Percentiles rank a stretch among this genome's conserved stretches.
These are phyloP conservation scores for Scheffersomyces stipitis DNA, from an alignment of 805 yeast species.

Conservation along the genomic window DNA sequence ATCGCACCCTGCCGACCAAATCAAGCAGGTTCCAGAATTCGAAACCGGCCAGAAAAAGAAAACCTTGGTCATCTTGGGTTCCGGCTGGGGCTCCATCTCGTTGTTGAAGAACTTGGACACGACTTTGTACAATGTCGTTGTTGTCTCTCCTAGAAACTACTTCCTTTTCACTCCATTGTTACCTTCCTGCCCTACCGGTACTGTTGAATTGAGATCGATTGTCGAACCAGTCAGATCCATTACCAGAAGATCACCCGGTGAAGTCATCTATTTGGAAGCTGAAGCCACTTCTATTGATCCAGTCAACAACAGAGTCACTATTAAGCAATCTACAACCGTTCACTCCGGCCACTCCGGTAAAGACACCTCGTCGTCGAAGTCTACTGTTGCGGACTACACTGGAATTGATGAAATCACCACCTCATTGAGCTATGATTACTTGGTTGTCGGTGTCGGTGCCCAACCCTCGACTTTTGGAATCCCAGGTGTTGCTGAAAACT, in stretches of 20 bases:
- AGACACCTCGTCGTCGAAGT: slow-evolving; percentile 43
- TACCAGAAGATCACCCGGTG: slow-evolving; percentile 76
- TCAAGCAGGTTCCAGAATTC: slow-evolving; percentile 57
- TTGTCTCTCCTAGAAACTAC: slow-evolving; percentile 93
- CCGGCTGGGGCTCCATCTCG: slow-evolving; percentile 95
- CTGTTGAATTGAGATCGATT: slow-evolving; percentile 85
- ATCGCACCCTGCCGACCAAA: slow-evolving; percentile 58
- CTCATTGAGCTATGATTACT: slow-evolving; percentile 67
- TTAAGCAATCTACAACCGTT: slow-evolving; percentile 60
- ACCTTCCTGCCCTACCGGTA: slow-evolving; percentile 94
- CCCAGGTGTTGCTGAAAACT: slow-evolving; percentile 89
- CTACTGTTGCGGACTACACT: slow-evolving; percentile 40
- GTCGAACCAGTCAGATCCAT: slow-evolving; percentile 90
- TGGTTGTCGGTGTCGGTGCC: slow-evolving; percentile 93
- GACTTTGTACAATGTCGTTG: slow-evolving; percentile 80
- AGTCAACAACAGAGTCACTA: slow-evolving; percentile 57
- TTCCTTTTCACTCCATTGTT: slow-evolving; percentile 93
- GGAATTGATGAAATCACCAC: slow-evolving; percentile 46
- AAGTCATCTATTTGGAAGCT: slow-evolving; percentile 83
- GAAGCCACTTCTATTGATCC: slow-evolving; percentile 86
- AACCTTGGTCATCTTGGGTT: slow-evolving; percentile 76
- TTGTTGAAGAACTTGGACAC: slow-evolving; percentile 83
- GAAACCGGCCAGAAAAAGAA: slow-evolving; percentile 62
- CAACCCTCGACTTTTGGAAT: slow-evolving; percentile 92
- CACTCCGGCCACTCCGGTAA: slow-evolving; percentile 55